These are phyloP conservation scores for Gyromitra esculenta DNA, from an alignment of 2,329 filamentous ascomycete genomes.

Conservation along the genomic window DNA sequence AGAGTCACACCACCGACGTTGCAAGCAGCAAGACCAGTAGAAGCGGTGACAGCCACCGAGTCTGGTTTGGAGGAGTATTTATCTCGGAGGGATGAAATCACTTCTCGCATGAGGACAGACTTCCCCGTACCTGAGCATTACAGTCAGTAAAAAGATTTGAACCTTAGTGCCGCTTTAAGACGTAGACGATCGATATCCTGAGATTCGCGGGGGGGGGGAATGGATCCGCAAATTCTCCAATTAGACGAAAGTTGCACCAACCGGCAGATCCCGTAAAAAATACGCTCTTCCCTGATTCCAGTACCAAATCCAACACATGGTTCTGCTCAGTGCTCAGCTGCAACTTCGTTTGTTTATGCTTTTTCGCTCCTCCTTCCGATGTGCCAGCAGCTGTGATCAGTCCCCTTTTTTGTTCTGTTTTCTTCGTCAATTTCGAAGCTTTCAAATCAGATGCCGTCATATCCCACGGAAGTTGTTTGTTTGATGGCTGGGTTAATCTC, in stretches of 20 bases:
- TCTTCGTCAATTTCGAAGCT: slow-evolving; percentile 30
- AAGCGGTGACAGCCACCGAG: slow-evolving; percentile 90
- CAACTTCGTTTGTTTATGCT: slow-evolving; percentile 63
- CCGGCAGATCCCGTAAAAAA: slow-evolving; percentile 98
- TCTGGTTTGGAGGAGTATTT: slow-evolving; percentile 82
- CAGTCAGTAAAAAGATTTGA: slow-evolving; percentile 38
- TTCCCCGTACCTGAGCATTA: slow-evolving; percentile 77
- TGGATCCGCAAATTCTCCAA: not conserved
- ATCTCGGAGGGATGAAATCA: slow-evolving; percentile 80
- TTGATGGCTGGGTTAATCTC: not conserved
- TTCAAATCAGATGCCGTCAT: slow-evolving; percentile 47
- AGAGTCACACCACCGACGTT: slow-evolving; percentile 96
- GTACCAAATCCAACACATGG: slow-evolving; percentile 82
- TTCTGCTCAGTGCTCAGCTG: slow-evolving; percentile 87
- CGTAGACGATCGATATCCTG: not conserved
- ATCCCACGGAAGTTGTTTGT: slow-evolving; percentile 33
- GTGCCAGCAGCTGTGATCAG: slow-evolving; percentile 17
- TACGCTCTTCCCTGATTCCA: slow-evolving; percentile 82
- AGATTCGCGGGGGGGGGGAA: not conserved
- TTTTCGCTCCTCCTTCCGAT: not conserved
- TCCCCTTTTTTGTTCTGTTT: slow-evolving; percentile 44
- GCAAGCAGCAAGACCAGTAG: slow-evolving; percentile 92
- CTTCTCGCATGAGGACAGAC: slow-evolving; percentile 91
- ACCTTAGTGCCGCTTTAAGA: not conserved
- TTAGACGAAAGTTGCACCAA: slow-evolving; percentile 55